phyloP scores from a whole-genome alignment of 83 land plant species.

The Diphasiastrum complanatum region DNA sequence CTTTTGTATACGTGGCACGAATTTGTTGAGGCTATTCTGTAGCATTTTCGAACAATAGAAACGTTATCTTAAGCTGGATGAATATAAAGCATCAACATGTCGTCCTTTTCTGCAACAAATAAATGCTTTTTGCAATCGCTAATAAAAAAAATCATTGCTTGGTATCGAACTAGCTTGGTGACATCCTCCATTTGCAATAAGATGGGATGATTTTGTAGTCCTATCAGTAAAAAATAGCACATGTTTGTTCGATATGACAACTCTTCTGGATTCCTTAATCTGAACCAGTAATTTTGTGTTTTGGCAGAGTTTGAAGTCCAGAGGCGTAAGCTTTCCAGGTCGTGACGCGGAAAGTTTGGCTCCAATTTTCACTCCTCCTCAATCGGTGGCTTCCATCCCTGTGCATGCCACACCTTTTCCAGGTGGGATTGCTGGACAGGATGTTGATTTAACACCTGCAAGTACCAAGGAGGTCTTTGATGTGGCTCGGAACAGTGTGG shows the following conservation, averaged over 20 bases:
- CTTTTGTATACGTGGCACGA: too few species aligned
- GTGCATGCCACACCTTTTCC: conserved; percentile 12
- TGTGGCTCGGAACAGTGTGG: conserved; percentile 83
- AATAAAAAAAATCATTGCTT: too few species aligned
- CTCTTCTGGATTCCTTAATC: conserved; percentile 1
- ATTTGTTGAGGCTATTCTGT: too few species aligned
- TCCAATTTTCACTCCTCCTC: conserved; percentile 21
- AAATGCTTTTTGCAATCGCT: too few species aligned
- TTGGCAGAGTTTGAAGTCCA: conserved; percentile 21
- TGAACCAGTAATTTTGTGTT: neutral
- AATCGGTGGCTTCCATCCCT: conserved; percentile 35
- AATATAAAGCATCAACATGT: too few species aligned
- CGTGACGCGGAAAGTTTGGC: conserved; percentile 21
- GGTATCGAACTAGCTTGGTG: too few species aligned
- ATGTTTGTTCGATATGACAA: neutral
- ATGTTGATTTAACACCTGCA: conserved; percentile 28
- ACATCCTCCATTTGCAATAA: too few species aligned
- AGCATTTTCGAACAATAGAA: too few species aligned
- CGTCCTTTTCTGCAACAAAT: too few species aligned
- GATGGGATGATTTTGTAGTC: too few species aligned
- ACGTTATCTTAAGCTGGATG: too few species aligned
- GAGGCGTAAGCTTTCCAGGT: conserved; percentile 20
- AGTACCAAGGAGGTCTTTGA: conserved; percentile 74
- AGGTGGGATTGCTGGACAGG: conserved; percentile 11
- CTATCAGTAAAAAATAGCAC: neutral